Conservation (phyloP, 306 rosid genomes). For the Cucurbita argyrosperma region DNA sequence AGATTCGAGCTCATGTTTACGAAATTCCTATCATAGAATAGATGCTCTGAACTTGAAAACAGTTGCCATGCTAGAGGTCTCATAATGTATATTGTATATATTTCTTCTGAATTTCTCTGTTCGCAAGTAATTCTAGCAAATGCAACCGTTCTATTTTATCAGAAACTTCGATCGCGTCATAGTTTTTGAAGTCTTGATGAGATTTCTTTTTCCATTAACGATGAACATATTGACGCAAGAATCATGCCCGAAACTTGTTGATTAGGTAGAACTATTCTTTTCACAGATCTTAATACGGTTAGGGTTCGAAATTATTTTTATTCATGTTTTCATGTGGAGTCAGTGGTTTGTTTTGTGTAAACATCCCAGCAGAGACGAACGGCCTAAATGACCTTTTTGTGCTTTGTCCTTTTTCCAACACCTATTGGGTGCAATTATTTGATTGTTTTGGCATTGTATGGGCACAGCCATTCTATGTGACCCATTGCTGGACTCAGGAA, state of each 20-base stretch:
- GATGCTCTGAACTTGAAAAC: background rate
- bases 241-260: background rate
- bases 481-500: background rate
- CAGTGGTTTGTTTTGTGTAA: background rate
- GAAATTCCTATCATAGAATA: background rate
- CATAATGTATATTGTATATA: background rate
- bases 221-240: background rate
- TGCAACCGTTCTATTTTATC: background rate
- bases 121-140: background rate
- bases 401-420: background rate
- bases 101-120: background rate
- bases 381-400: background rate
- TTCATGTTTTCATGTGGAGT: background rate
- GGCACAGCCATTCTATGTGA: background rate
- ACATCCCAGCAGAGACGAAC: background rate
- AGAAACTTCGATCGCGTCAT: too few relatives aligned
- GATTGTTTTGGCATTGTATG: background rate
- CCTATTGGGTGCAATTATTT: background rate
- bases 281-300: background rate
- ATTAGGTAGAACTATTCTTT: background rate
- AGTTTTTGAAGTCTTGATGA: background rate
- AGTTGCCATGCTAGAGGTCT: background rate
- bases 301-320: background rate
- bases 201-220: background rate
- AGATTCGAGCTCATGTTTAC: constrained; percentile 3